Conservation (phyloP, 306 rosid genomes). For the Fagus crenata region DNA sequence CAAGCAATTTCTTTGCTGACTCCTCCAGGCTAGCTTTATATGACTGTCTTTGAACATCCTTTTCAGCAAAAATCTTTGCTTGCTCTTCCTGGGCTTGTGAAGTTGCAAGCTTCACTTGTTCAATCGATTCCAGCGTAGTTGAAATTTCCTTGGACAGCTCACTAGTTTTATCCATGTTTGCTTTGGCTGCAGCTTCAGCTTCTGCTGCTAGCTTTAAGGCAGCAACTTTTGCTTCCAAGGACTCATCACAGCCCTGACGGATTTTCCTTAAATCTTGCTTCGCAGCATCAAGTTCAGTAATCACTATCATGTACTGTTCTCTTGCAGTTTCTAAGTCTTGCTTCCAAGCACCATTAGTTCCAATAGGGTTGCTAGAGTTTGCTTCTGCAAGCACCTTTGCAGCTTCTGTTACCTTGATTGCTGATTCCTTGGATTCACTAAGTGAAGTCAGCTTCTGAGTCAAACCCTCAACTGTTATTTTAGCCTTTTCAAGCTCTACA, state of each 20-base stretch:
- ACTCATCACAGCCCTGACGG: conserved; percentile 74
- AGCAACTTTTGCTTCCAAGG: conserved; percentile 53
- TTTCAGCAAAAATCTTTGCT: conserved; percentile 58
- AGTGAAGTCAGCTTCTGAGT: conserved; percentile 56
- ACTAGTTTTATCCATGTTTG: conserved; percentile 51
- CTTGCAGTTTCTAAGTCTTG: conserved; percentile 72
- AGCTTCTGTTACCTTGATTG: conserved; percentile 61
- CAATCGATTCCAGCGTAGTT: conserved; percentile 68
- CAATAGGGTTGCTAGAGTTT: conserved; percentile 44
- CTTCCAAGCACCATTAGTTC: conserved; percentile 55
- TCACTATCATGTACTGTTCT: conserved; percentile 52
- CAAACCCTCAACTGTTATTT: conserved; percentile 61
- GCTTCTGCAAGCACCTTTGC: conserved; percentile 66
- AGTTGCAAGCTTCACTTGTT: conserved; percentile 68
- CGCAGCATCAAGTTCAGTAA: conserved; percentile 77
- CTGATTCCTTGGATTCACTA: conserved; percentile 66
- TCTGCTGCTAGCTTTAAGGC: conserved; percentile 63
- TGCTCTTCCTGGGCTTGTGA: conserved; percentile 69
- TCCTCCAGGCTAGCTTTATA: conserved; percentile 68
- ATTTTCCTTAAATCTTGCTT: conserved; percentile 71
- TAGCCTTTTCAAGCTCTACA: conserved; percentile 75
- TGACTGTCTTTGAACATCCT: conserved; percentile 67
- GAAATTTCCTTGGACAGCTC: conserved; percentile 80
- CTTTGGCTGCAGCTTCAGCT: conserved; percentile 63
- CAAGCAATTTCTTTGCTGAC: conserved; percentile 56